Conservation (phyloP, 176 grass and related monocot species). For the Metroxylon sagu region DNA sequence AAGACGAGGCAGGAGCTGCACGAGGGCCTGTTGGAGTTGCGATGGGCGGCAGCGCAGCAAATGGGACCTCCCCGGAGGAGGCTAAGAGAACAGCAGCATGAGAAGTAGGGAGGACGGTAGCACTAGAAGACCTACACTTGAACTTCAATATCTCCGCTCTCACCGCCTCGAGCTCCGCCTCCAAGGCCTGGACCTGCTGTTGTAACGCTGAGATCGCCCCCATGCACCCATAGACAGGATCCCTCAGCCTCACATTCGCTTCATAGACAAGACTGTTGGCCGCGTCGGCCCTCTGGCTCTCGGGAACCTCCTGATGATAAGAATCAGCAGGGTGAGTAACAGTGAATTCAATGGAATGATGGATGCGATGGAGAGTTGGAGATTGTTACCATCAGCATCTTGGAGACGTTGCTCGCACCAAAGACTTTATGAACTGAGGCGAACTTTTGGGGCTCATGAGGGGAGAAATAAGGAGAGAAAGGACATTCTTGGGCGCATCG, state of each 20-base stretch:
- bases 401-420: slow-evolving; percentile 96
- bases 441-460: slow-evolving; percentile 90
- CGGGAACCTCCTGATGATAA: slow-evolving; percentile 60
- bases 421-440: slow-evolving; percentile 83
- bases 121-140: slow-evolving; percentile 33
- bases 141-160: slow-evolving; percentile 57
- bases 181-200: slow-evolving; percentile 79
- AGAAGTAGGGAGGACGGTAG: slow-evolving; percentile 35
- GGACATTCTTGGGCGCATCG: slow-evolving; percentile 93
- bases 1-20: slow-evolving; percentile 38
- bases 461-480: slow-evolving; percentile 92
- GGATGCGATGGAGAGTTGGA: too few relatives aligned
- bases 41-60: background rate
- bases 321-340: background rate
- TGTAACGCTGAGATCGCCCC: slow-evolving; percentile 73
- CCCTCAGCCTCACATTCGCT: slow-evolving; percentile 67
- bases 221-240: slow-evolving; percentile 91
- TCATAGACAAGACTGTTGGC: slow-evolving; percentile 93
- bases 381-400: slow-evolving; percentile 60
- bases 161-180: slow-evolving; percentile 60
- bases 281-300: slow-evolving; percentile 74
- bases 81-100: slow-evolving; percentile 41
- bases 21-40: slow-evolving; percentile 1
- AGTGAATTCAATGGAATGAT: too few relatives aligned
- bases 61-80: slow-evolving; percentile 16